Evolutionary conservation across 2,329 filamentous ascomycete species (phyloP), one percentile per base, ranked within the genome.

Genomic region (Septoria petroselini): DNA sequence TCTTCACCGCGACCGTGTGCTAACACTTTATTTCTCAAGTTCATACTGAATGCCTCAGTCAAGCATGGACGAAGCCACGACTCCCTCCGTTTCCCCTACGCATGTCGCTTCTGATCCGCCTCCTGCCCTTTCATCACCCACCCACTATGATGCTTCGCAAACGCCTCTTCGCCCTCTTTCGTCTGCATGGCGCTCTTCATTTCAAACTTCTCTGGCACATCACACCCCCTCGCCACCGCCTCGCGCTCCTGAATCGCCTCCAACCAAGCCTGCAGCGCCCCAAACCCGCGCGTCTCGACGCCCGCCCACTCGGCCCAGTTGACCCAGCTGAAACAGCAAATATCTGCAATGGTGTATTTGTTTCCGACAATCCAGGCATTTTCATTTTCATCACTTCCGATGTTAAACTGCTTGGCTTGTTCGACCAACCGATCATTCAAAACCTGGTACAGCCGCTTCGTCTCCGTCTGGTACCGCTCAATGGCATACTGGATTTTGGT

Each of bases 271-370:
- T 59, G 42, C 35, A 70, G 18, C 18, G 54, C 56, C 7, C 60
- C 53, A 45, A 70, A 71, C 4, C 19, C 62, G 49, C 17, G 35
- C 12, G 41, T 50, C 9, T 41, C 21, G 23, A 52, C 38, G 0
- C 50, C 50, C 7, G 50, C 50, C 50, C 68, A 71, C 37, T 68
- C 68, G 7, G 64, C 67, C 68, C 68, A 71, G 43, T 71, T 71
- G 51, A 75, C 66, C 75, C 75, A 77, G 3, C 64, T 59, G 52
- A 70, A 77, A 52, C 63, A 71, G 8, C 72, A 70, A 37, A 76
- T 68, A 54, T 77, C 74, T 7, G 73, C 74, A 53, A 76, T 73
- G 1, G 69, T 74, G 52, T 71, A 75, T 52, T 74, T 75, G 23
- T 66, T 57, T 0, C 74, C 73, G 0, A 74, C 73, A 1, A 76